Percentiles rank a stretch among this genome's conserved stretches.
These are phyloP conservation scores for Hemisphaericaspora xylofermentans DNA, from an alignment of 1,139 yeast species.

Conservation along the genomic window DNA sequence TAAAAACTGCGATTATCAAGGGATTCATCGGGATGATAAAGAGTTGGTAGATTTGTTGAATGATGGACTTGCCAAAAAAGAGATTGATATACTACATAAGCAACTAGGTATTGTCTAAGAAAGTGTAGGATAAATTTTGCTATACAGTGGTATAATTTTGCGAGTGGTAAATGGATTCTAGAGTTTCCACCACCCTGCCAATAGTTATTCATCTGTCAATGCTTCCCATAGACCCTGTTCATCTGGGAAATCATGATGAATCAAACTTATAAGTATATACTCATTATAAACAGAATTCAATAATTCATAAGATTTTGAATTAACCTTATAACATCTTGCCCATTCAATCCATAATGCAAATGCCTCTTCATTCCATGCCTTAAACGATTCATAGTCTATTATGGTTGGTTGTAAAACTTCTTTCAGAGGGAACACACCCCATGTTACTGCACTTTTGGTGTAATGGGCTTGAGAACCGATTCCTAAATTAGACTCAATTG, in stretches of 20 bases:
- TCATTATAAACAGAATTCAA: slow-evolving; percentile 59
- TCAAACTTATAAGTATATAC: slow-evolving; percentile 75
- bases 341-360: slow-evolving; percentile 89
- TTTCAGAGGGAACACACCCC: slow-evolving; percentile 93
- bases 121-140: not conserved
- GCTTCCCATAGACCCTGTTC: slow-evolving; percentile 79
- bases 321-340: slow-evolving; percentile 73
- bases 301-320: slow-evolving; percentile 55
- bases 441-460: slow-evolving; percentile 76
- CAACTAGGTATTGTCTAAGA: not conserved
- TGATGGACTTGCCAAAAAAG: slow-evolving; percentile 33
- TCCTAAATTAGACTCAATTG: slow-evolving; percentile 61
- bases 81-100: slow-evolving; percentile 24
- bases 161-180: slow-evolving; percentile 1
- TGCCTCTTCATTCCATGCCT: slow-evolving; percentile 94
- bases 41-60: slow-evolving; percentile 29
- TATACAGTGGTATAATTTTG: not conserved
- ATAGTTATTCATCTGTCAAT: slow-evolving; percentile 37
- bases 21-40: slow-evolving; percentile 24
- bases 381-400: slow-evolving; percentile 82
- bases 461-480: slow-evolving; percentile 24
- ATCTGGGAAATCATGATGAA: slow-evolving; percentile 79
- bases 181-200: slow-evolving; percentile 13
- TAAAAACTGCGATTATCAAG: slow-evolving; percentile 34
- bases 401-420: slow-evolving; percentile 88